Conservation (phyloP, 805 yeast genomes). For the Priceomyces carsonii region DNA sequence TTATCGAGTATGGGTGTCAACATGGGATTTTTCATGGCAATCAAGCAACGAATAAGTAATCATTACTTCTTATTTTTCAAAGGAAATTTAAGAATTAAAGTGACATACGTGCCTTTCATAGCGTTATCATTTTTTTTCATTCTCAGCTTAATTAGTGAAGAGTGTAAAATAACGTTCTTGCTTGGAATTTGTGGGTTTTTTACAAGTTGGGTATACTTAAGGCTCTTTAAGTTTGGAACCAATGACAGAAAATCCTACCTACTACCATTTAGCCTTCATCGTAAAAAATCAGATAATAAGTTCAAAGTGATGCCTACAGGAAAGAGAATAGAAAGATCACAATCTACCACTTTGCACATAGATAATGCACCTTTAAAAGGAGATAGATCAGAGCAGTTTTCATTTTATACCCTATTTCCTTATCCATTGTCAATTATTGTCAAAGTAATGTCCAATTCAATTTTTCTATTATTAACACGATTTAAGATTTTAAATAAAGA, state of each 20-base stretch:
- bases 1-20: slow-evolving; percentile 57
- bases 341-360: slow-evolving; percentile 14
- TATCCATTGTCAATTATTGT: slow-evolving; percentile 34
- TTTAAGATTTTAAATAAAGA: slow-evolving; percentile 22
- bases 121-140: slow-evolving; percentile 22
- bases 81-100: slow-evolving; percentile 46
- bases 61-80: slow-evolving; percentile 53
- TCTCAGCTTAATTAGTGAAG: slow-evolving; percentile 25
- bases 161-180: slow-evolving; percentile 23
- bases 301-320: slow-evolving; percentile 6
- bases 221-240: slow-evolving; percentile 41
- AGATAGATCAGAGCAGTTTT: slow-evolving; percentile 30
- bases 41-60: slow-evolving; percentile 66
- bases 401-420: slow-evolving; percentile 44
- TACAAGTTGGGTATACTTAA: slow-evolving; percentile 39
- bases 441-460: slow-evolving; percentile 13
- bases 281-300: slow-evolving; percentile 17
- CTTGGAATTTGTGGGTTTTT: slow-evolving; percentile 32
- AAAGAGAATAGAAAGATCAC: neutral
- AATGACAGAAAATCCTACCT: slow-evolving; percentile 45
- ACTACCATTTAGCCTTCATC: slow-evolving; percentile 31
- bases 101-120: slow-evolving; percentile 40
- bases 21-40: slow-evolving; percentile 60
- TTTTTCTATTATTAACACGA: slow-evolving; percentile 22
- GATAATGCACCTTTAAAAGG: slow-evolving; percentile 21